These are phyloP conservation scores for Chrysanthemum makinoi DNA, from an alignment of 129 eudicot species.

Conservation along the genomic window DNA sequence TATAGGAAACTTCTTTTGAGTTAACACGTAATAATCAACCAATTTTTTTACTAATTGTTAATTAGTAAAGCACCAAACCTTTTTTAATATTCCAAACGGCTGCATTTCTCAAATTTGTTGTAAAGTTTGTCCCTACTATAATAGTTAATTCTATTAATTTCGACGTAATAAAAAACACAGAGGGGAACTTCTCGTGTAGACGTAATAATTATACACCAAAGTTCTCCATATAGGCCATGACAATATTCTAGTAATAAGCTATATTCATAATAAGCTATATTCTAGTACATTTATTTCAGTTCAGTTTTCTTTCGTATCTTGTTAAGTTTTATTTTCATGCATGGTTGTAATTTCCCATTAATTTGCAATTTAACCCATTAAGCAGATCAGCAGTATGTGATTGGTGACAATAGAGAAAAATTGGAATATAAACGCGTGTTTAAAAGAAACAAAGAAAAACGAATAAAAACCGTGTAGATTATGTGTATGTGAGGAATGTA, in stretches of 20 bases:
- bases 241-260: too few species aligned
- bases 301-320: too few species aligned
- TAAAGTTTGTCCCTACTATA: slow-evolving; percentile 5
- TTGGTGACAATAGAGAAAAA: not conserved
- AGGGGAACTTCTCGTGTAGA: too few species aligned
- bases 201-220: too few species aligned
- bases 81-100: not conserved
- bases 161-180: too few species aligned
- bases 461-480: not conserved
- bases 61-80: not conserved
- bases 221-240: too few species aligned
- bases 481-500: not conserved
- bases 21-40: not conserved
- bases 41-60: slow-evolving; percentile 6
- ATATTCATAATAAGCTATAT: too few species aligned
- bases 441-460: not conserved
- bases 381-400: not conserved
- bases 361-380: too few species aligned
- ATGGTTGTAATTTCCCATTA: too few species aligned
- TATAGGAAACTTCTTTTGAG: slow-evolving; percentile 8
- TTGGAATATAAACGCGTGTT: not conserved
- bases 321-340: too few species aligned
- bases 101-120: slow-evolving; percentile 1
- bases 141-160: not conserved
- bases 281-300: too few species aligned